Percentiles rank a stretch among this genome's conserved stretches.
phyloP scores from a whole-genome alignment of 495 filamentous ascomycete species.

The Neurospora cerealis region DNA sequence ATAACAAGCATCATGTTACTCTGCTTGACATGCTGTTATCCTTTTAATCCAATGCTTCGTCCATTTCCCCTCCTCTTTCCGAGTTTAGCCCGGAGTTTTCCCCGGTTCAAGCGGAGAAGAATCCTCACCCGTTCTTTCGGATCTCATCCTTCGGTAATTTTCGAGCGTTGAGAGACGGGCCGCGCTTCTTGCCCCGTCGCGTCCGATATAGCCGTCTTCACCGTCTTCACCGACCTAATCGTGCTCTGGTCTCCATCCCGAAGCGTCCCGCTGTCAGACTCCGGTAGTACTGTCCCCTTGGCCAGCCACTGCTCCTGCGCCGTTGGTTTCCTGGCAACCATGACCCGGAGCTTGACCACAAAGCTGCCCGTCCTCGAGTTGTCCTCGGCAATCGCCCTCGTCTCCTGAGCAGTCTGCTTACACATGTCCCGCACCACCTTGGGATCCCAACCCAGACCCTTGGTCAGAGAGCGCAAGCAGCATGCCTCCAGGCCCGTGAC shows the following conservation, averaged over 20 bases:
- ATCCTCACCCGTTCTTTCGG: neutral
- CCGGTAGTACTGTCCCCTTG: neutral
- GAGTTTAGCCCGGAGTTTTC: neutral
- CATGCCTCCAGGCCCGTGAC: conserved; percentile 57
- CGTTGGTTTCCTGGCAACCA: conserved; percentile 48
- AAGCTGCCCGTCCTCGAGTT: conserved; percentile 29
- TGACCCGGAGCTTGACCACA: conserved; percentile 38
- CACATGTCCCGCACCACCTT: conserved; percentile 47
- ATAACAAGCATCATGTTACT: neutral
- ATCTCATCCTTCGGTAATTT: neutral
- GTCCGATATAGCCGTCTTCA: neutral
- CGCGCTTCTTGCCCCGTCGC: neutral
- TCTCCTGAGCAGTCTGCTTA: conserved; percentile 41
- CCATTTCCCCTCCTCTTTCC: neutral
- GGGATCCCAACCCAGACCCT: conserved; percentile 44
- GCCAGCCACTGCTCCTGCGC: conserved; percentile 19
- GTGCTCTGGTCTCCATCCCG: conserved; percentile 15
- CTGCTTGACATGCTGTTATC: neutral
- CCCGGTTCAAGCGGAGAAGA: neutral
- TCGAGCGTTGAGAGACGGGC: neutral
- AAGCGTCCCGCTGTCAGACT: neutral
- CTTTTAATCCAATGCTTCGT: neutral
- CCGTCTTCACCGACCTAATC: conserved; percentile 9
- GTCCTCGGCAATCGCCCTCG: conserved; percentile 38
- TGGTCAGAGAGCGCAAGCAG: conserved; percentile 51